Conservation (phyloP, 2,329 filamentous ascomycete genomes). For the Chaetomiaceae sp. region DNA sequence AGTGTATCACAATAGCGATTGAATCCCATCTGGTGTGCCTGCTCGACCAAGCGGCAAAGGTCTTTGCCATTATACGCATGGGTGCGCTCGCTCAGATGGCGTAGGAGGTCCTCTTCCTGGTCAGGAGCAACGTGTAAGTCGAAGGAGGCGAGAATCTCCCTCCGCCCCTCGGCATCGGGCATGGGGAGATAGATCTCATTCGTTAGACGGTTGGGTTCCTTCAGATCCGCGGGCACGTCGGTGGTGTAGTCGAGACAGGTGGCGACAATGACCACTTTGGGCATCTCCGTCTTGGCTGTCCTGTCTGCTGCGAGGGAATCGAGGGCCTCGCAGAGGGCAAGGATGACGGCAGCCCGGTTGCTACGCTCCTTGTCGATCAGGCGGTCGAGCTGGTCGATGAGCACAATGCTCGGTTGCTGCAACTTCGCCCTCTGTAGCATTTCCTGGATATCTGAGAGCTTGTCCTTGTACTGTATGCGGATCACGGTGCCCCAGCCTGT, state of each 20-base stretch:
- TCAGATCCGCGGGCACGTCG: conserved; percentile 66
- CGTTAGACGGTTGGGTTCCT: conserved; percentile 60
- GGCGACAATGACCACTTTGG: conserved; percentile 67
- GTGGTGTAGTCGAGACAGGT: conserved; percentile 67
- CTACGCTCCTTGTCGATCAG: conserved; percentile 59
- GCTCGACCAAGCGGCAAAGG: conserved; percentile 59
- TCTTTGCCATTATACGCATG: conserved; percentile 85
- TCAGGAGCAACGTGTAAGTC: conserved; percentile 43
- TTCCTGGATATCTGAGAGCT: conserved; percentile 57
- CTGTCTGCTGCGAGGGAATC: conserved; percentile 43
- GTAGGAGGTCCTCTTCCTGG: conserved; percentile 49
- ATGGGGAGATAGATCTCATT: conserved; percentile 70
- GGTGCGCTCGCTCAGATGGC: conserved; percentile 65
- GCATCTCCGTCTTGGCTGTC: conserved; percentile 35
- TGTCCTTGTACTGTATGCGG: conserved; percentile 53
- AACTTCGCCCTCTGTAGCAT: conserved; percentile 65
- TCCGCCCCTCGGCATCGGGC: conserved; percentile 65
- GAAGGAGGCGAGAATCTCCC: conserved; percentile 67
- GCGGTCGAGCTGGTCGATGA: conserved; percentile 73
- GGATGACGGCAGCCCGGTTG: conserved; percentile 47
- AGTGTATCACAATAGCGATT: conserved; percentile 24
- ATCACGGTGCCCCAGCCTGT: conserved; percentile 69
- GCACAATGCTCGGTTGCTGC: conserved; percentile 68
- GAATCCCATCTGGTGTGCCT: conserved; percentile 37
- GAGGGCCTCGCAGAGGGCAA: conserved; percentile 50